These are phyloP conservation scores for Ceratocystis cacaofunesta DNA, from an alignment of 2,329 filamentous ascomycete species.

Conservation along the genomic window DNA sequence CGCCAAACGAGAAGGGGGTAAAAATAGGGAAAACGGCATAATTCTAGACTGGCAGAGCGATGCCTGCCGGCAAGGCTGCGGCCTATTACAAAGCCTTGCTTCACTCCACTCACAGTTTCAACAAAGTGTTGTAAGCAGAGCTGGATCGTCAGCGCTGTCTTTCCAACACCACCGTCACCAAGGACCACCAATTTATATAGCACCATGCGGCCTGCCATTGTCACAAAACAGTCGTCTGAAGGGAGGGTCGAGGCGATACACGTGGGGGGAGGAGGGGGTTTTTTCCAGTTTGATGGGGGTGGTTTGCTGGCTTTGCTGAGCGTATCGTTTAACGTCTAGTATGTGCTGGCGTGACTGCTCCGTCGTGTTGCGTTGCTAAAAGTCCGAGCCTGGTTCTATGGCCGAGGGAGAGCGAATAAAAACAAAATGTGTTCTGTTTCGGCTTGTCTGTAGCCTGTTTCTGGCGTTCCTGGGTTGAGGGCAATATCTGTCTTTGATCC, in stretches of 20 bases:
- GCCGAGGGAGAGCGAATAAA: conserved; percentile 1
- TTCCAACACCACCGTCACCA: conserved; percentile 85
- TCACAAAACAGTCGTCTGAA: conserved; percentile 3
- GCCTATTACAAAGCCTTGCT: not conserved
- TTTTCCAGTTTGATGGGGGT: not conserved
- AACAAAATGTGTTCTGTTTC: conserved; percentile 3
- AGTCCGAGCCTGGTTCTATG: not conserved
- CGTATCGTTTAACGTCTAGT: not conserved
- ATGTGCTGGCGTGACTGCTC: not conserved
- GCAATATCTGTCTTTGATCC: not conserved
- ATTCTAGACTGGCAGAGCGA: not conserved
- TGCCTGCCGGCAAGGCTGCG: not conserved
- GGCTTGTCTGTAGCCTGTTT: not conserved
- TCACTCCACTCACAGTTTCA: conserved; percentile 52
- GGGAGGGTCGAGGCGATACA: not conserved
- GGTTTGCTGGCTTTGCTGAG: not conserved
- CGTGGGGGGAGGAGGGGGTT: not conserved
- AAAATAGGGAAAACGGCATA: not conserved
- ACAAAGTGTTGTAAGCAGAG: conserved; percentile 97
- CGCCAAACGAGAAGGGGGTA: not conserved
- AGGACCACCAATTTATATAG: conserved; percentile 92
- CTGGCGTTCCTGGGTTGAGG: not conserved
- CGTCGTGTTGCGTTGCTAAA: not conserved
- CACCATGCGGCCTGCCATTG: conserved; percentile 86
- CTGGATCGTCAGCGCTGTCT: conserved; percentile 90